Base-by-base conservation (phyloP, 352 stramenopile species). In the Thalassiosira allenii region DNA sequence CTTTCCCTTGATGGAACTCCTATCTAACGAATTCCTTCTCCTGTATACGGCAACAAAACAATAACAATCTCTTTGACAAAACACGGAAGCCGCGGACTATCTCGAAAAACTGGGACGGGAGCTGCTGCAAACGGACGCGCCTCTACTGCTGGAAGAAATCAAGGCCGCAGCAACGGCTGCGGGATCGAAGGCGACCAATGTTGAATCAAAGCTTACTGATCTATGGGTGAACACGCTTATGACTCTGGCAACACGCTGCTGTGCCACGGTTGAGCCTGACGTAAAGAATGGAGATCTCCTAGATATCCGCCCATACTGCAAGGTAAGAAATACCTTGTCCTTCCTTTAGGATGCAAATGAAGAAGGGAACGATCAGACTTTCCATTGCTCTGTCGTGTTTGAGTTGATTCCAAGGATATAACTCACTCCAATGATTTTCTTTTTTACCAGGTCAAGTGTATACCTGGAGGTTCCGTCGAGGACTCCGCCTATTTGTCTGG, bases 401-500 rank as follows among this genome's bases (percentile, higher is more conserved):
- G n/a, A n/a, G n/a, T n/a, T n/a, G n/a, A n/a, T n/a, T n/a, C n/a
- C n/a, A n/a, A n/a, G n/a, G n/a, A n/a, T n/a, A n/a, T n/a, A n/a
- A n/a, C n/a, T n/a, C n/a, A n/a, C n/a, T n/a, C n/a, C n/a, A n/a
- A n/a, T n/a, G n/a, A n/a, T n/a, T n/a, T n/a, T n/a, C n/a, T n/a
- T n/a, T n/a, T n/a, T n/a, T n/a, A n/a, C n/a, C n/a, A 61, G 75
- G 85, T 95, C 20, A 94, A 96, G 71, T 72, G 84, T 12, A 97
- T 95, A 62, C 89, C 94, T 25, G 95, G 93, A 62, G 93, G 95
- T 40, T 87, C 79, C 11, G 92, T 92, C 2, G 92, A 95, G 41
- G 94, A 97, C 54, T 98, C 96, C 84, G 96, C 95, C 34, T 98
- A 98, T 86, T 87, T 99, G 1, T 96, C 96, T 62, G 97, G 97